Evolutionary conservation across 257 asterid genomes (phyloP), one percentile per base, ranked within the genome.

Genomic region (Plantago ovata): DNA sequence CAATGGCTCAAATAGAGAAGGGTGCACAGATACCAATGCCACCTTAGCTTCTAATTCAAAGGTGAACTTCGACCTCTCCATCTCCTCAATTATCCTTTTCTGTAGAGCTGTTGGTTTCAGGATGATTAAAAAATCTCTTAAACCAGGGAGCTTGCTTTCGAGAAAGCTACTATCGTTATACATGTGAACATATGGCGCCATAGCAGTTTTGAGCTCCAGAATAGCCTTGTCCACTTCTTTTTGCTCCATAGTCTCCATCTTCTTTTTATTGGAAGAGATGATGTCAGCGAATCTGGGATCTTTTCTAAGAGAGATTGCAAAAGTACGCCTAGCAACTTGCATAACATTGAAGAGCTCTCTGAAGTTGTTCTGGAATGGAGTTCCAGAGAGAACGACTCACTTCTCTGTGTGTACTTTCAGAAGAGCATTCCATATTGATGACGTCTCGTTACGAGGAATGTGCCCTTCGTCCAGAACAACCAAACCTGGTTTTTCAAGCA

Each of bases 391-490:
- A 55, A 85, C 76, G 38, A 85, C 72, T 33, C 81, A 70, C 55
- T 72, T 80, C 13, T 62, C 61, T 0, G 86, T 78, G 40, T 67
- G 24, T 20, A 85, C 72, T 48, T 72, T 74, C 8, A 41, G 57
- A 15, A 82, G 68, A 9, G 67, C 76, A 10, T 77, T 82, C 90
- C 87, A 82, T 15, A 82, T 75, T 58, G 65, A 71, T 44, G 84
- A 82, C 41, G 53, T 58, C 12, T 57, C 38, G 20, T 72, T 85
- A 6, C 94, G 78, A 16, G 90, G 82, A 19, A 78, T 82, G 63
- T 85, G 94, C 5, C 95, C 95, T 61, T 85, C 91, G 19, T 85
- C 91, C 11, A 85, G 72, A 52, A 85, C 57, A 9, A 82, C 85
- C 38, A 78, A 24, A 14, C 84, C 73, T 10, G 94, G 87, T 70